Base-by-base conservation (phyloP, 1,139 yeast species). In the Pichia sp. region DNA sequence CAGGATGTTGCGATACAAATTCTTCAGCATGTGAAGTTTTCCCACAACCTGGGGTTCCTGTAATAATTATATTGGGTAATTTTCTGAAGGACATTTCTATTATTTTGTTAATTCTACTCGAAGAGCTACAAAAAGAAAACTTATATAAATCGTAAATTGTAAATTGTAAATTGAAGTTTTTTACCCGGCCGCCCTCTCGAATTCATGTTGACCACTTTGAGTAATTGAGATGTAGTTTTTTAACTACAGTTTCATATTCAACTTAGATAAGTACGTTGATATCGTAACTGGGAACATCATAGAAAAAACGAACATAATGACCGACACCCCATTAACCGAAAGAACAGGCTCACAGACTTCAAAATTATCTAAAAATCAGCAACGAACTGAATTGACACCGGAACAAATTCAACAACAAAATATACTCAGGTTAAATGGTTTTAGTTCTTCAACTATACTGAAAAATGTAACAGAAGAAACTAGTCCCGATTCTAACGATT, bases 21-120 rank as follows among this genome's bases (percentile, higher is more conserved):
- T 76, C 73, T 61, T 80, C 83, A 3, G 93, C 81, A 62, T 91
- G 97, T 22, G 93, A 83, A 1, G 97, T 80, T 65, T 93, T 93
- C 16, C 99, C 99, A 62, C 97, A 89, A 0, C 99, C 98, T 16
- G 99, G 99, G 1, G 99, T 95, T 4, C 99, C 99, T 8, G 98
- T 93, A 49, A 93, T 79, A 42, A 95, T 80, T 45, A 93, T 83
- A 67, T 95, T 95, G 14, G 96, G 96, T 42, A 72, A 66, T 44
- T 63, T 66, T 67, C 88, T 74, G 55, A 68, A 63, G 7, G 61
- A 52, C 67, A 64, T 66, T 25, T 30, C 22, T 16, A 16, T 3
- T 28, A 27, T 13, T 14, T 16, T 30, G 31, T 10, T 28, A 19
- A 11, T 19, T 19, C 27, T 19, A 18, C 9, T n/a, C 18, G 25